phyloP scores from a whole-genome alignment of 352 stramenopile species.

The Aphanomyces cochlioides region DNA sequence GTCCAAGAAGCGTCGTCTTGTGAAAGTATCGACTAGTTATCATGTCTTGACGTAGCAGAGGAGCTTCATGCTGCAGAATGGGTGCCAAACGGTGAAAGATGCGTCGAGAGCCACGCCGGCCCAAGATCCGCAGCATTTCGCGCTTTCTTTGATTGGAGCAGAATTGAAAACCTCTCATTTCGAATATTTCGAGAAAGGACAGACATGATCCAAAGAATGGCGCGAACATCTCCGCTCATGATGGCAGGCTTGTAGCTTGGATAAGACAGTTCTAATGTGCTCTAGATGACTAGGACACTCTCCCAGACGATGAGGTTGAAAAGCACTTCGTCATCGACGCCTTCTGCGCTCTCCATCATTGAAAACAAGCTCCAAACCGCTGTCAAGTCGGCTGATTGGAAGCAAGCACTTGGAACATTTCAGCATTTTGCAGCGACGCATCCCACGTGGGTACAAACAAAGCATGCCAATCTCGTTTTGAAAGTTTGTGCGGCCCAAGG shows the following conservation, averaged over 20 bases:
- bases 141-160: neutral
- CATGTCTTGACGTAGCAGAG: neutral
- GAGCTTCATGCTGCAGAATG: neutral
- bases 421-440: constrained; percentile 34
- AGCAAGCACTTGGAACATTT: constrained; percentile 44
- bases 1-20: neutral
- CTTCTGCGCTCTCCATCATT: constrained; percentile 18
- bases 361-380: constrained; percentile 11
- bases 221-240: too few relatives aligned
- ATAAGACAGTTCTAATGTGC: too few relatives aligned
- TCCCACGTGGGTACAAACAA: constrained; percentile 9
- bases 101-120: neutral
- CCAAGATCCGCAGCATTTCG: neutral
- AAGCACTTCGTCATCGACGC: neutral
- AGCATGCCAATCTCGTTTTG: constrained; percentile 29
- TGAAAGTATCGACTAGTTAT: neutral
- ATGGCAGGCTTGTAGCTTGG: too few relatives aligned
- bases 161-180: neutral
- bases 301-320: neutral
- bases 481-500: constrained; percentile 41
- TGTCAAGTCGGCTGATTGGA: constrained; percentile 38
- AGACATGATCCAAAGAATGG: too few relatives aligned
- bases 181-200: too few relatives aligned
- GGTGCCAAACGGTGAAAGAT: neutral
- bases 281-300: too few relatives aligned